Evolutionary conservation across 2,329 filamentous ascomycete genomes (phyloP), one percentile per base, ranked within the genome.

Genomic region (Aspergillus neotritici): DNA sequence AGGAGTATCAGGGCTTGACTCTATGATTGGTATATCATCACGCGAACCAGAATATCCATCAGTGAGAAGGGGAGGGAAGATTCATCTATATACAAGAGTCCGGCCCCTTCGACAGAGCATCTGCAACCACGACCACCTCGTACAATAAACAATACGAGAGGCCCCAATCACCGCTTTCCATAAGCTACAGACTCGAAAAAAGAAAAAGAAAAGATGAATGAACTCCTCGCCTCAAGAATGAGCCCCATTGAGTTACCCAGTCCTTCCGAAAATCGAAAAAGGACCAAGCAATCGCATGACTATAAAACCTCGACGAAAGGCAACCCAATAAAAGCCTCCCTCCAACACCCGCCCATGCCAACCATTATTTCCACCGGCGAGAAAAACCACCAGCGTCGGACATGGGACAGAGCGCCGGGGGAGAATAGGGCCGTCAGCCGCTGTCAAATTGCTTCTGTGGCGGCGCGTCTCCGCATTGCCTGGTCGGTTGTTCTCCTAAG

Each of bases 241-340:
- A 96, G 91, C 91, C 91, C 91, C 91, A 94, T 97, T 89, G 90
- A 95, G 91, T 97, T 94, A 95, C 87, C 77, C 71, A 67, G 64
- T 62, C 54, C 43, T 53, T 53, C 53, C 44, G 49, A 42, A 48
- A 48, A 59, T 57, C 56, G n/a, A n/a, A 54, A 47, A 48, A 35
- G 48, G 52, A 50, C 72, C 64, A 73, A 60, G 86, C 87, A 95
- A 96, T 95, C 91, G 90, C 91, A 96, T 97, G 83, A 85, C 91
- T 96, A 82, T 94, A 77, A 67, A 77, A 87, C 78, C 85, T 82
- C 83, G 91, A 96, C 91, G 85, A 96, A 85, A 79, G 75, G 71
- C 80, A 75, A 69, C 74, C 75, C 69, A 52, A 72, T 70, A 65
- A 60, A 64, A 57, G 48, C 47, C 61, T 68, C 65, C 62, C 65